Percentiles rank a stretch among this genome's conserved stretches.
Conservation (phyloP, 2,329 filamentous ascomycete species). For the Aplosporella prunicola region DNA sequence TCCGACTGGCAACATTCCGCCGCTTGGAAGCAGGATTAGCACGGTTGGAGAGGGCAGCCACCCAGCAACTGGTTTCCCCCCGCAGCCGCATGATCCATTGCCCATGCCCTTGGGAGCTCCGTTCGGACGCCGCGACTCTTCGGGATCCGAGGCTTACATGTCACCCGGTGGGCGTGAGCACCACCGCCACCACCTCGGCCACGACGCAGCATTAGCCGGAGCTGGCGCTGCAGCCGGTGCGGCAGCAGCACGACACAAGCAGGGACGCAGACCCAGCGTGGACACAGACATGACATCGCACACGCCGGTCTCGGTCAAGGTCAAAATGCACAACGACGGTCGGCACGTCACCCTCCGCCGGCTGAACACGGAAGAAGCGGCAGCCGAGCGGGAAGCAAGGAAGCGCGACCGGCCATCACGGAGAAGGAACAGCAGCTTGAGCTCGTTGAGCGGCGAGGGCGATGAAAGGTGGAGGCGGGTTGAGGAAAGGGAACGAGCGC, state of each 20-base stretch:
- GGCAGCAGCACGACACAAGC: conserved; percentile 20
- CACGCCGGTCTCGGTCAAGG: conserved; percentile 55
- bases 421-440: conserved; percentile 29
- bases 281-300: conserved; percentile 42
- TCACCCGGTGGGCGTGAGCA: conserved; percentile 28
- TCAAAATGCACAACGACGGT: conserved; percentile 56
- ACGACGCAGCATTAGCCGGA: conserved; percentile 10
- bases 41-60: conserved; percentile 9
- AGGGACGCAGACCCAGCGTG: conserved; percentile 21
- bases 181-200: conserved; percentile 22
- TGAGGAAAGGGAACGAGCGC: conserved; percentile 23
- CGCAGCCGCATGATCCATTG: conserved; percentile 23
- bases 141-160: conserved; percentile 29
- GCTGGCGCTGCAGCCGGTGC: conserved; percentile 21
- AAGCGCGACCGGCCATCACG: conserved; percentile 35
- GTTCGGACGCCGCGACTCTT: conserved; percentile 32
- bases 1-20: conserved; percentile 14
- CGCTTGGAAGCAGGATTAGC: conserved; percentile 18
- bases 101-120: conserved; percentile 25
- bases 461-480: conserved; percentile 32
- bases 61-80: conserved; percentile 17
- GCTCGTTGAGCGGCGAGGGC: conserved; percentile 29
- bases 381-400: conserved; percentile 48
- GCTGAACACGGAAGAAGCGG: conserved; percentile 53
- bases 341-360: conserved; percentile 53